Base-by-base conservation (phyloP, 2,329 filamentous ascomycete species). In the Tolypocladium inflatum region DNA sequence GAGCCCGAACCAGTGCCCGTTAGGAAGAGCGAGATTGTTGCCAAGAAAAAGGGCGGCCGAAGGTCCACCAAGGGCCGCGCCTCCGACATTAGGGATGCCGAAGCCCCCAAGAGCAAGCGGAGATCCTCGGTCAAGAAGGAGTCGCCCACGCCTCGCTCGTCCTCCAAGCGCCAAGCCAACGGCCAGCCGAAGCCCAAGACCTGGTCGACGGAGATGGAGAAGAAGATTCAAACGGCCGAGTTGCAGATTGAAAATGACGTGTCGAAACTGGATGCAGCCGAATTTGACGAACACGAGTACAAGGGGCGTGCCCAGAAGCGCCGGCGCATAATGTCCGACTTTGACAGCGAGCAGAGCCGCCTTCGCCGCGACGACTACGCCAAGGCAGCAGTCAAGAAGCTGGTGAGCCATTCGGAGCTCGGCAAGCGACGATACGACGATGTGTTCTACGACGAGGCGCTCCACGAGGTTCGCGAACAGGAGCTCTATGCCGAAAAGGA, bases 401-500 rank as follows among this genome's bases (percentile, higher is more conserved):
- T 97, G 55, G 78, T 79, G 57, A 78, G 78, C 50, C 89, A 93
- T 66, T 84, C 87, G 55, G 80, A 85, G 55, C 80, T 84, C 21
- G 90, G 90, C 43, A 89, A 89, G 66, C 81, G 87, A 56, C 85
- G 90, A 38, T 97, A 90, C 70, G 84, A 90, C 59, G 81, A 88
- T 17, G 78, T 86, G 52, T 86, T 94, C 70, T 92, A 91, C 68
- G 84, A 89, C 21, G 86, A 89, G 45, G 93, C 94, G 1, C 82
- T 93, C 60, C 84, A 89, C 56, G 88, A 96, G 66, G 93, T 97
- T 2, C 89, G 94, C 64, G 88, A 91, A 61, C 90, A 91, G 63
- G 93, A 97, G 71, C 80, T 97, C 9, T 88, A 89, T 60, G 91
- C 93, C 61, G 94, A 99, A 73, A 99, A 99, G 76, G 94, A 99